phyloP scores from a whole-genome alignment of 2,329 filamentous ascomycete genomes.

The Bertia moriformis region DNA sequence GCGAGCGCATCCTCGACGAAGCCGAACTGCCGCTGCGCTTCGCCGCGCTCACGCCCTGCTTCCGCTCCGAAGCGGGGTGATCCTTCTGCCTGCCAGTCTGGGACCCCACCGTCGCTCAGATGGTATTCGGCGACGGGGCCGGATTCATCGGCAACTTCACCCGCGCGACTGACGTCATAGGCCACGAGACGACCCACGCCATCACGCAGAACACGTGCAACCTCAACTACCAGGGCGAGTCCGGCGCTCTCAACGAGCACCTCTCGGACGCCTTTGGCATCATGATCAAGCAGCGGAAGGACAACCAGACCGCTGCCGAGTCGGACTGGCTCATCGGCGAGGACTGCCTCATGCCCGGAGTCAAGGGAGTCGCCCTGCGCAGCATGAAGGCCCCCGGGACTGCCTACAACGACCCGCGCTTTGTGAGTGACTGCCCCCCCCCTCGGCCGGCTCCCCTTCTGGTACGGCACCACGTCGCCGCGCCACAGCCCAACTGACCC shows the following conservation, averaged over 20 bases:
- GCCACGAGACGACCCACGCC: slow-evolving; percentile 40
- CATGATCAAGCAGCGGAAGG: slow-evolving; percentile 38
- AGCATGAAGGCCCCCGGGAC: slow-evolving; percentile 38
- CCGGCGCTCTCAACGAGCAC: slow-evolving; percentile 41
- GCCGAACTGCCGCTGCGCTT: too few species aligned
- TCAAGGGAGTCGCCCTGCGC: slow-evolving; percentile 34
- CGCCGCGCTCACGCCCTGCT: too few species aligned
- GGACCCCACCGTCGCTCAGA: slow-evolving; percentile 30
- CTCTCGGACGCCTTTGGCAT: slow-evolving; percentile 40
- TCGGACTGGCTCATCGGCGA: slow-evolving; percentile 41
- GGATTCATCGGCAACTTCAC: slow-evolving; percentile 35
- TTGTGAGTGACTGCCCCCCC: slow-evolving; percentile 16
- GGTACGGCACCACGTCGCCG: neutral
- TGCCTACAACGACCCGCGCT: slow-evolving; percentile 33
- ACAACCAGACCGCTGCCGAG: slow-evolving; percentile 24
- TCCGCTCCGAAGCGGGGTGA: neutral
- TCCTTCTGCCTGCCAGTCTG: slow-evolving; percentile 24
- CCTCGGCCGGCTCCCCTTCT: neutral
- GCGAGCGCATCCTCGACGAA: too few species aligned
- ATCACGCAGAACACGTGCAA: slow-evolving; percentile 33
- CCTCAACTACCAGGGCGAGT: slow-evolving; percentile 32
- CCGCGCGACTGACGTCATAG: slow-evolving; percentile 36
- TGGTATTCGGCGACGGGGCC: slow-evolving; percentile 41
- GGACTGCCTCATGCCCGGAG: slow-evolving; percentile 30
- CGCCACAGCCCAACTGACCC: slow-evolving; percentile 1